phyloP scores from a whole-genome alignment of 371 early-diverging fungal genomes.

The Fennellomyces sp. region DNA sequence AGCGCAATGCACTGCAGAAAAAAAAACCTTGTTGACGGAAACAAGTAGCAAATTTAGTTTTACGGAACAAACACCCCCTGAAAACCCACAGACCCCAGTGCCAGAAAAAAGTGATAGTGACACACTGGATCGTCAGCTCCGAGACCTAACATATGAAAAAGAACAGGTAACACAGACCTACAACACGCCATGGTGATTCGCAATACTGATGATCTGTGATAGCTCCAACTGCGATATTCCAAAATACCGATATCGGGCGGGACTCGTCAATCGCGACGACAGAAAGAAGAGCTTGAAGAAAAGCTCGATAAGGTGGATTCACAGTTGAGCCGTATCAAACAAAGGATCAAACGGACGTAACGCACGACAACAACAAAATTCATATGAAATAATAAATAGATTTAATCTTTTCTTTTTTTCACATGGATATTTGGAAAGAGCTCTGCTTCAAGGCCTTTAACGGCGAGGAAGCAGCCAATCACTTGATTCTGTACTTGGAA shows the following conservation, averaged over 20 bases:
- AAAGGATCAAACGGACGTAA: conserved; percentile 31
- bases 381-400: background rate
- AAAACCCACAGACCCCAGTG: background rate
- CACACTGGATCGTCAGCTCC: conserved; percentile 1
- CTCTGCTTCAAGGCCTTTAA: conserved; percentile 27
- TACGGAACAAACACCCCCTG: background rate
- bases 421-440: conserved; percentile 24
- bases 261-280: conserved; percentile 48
- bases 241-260: conserved; percentile 58
- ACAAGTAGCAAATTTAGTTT: background rate
- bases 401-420: background rate
- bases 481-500: conserved; percentile 31
- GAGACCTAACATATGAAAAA: conserved; percentile 6
- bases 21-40: background rate
- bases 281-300: conserved; percentile 56
- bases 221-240: conserved; percentile 54
- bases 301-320: conserved; percentile 56
- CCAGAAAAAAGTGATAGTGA: background rate
- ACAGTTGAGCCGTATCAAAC: conserved; percentile 49
- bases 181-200: background rate
- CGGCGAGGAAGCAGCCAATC: conserved; percentile 18
- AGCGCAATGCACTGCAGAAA: background rate
- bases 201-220: background rate
- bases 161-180: background rate
- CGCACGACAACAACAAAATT: no score